Percentiles rank a stretch among this genome's conserved stretches.
Evolutionary conservation across 164 flowering plant genomes (phyloP).

Genomic region (Umbellularia californica): DNA sequence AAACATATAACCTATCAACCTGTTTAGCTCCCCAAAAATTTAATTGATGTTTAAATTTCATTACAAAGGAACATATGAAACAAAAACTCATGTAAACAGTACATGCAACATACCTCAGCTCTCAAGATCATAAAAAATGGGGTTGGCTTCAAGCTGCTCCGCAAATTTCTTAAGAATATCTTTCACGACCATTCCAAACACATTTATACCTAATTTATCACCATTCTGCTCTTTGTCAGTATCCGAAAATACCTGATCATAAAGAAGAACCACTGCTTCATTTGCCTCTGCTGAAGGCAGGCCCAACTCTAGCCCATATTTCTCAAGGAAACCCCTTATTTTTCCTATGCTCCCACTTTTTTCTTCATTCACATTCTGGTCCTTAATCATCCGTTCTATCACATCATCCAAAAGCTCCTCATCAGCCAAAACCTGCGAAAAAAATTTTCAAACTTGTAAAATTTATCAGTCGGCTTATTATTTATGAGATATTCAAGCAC

Average conservation of each 20-base stretch:
- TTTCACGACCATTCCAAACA: slow-evolving; percentile 32
- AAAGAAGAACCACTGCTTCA: slow-evolving; percentile 44
- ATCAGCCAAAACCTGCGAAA: slow-evolving; percentile 52
- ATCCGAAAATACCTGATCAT: slow-evolving; percentile 51
- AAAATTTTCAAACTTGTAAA: background rate
- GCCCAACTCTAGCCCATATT: slow-evolving; percentile 39
- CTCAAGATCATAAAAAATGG: slow-evolving; percentile 36
- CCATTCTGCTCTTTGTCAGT: slow-evolving; percentile 17
- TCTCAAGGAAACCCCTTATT: slow-evolving; percentile 41
- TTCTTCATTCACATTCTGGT: slow-evolving; percentile 10
- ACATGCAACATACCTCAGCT: slow-evolving; percentile 5
- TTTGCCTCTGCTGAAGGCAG: slow-evolving; percentile 49
- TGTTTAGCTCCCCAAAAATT: slow-evolving; percentile 1
- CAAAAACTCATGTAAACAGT: background rate
- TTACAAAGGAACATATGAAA: slow-evolving; percentile 2
- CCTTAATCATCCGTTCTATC: slow-evolving; percentile 29
- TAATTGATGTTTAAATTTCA: slow-evolving; percentile 8
- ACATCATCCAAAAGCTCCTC: slow-evolving; percentile 36
- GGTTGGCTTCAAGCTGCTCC: slow-evolving; percentile 50
- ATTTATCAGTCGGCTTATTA: slow-evolving; percentile 6
- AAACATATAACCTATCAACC: background rate
- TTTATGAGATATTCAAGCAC: background rate
- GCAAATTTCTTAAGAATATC: slow-evolving; percentile 48
- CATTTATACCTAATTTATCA: slow-evolving; percentile 24
- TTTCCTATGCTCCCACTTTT: slow-evolving; percentile 16